Conservation (phyloP, 2,329 filamentous ascomycete genomes). For the Aspergillus amoenus region DNA sequence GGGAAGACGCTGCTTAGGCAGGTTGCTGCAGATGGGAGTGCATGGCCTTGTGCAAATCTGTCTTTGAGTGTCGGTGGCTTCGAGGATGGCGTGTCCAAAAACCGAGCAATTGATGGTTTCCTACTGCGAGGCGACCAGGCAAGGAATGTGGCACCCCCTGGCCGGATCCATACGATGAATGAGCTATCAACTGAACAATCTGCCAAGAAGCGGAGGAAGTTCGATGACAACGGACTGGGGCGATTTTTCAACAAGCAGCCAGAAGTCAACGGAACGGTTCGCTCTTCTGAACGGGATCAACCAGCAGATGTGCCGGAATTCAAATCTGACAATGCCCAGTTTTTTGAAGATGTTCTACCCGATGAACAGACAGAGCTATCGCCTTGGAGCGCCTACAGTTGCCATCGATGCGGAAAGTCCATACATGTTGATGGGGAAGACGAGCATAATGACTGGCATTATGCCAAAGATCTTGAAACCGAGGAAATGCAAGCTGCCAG, state of each 20-base stretch:
- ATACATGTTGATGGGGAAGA: constrained; percentile 60
- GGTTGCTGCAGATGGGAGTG: constrained; percentile 71
- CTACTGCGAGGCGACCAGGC: constrained; percentile 67
- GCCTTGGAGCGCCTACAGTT: constrained; percentile 45
- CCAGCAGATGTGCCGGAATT: neutral
- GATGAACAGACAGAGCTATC: neutral
- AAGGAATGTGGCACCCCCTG: constrained; percentile 42
- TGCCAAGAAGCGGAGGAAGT: constrained; percentile 46
- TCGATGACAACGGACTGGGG: constrained; percentile 54
- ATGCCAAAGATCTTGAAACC: constrained; percentile 80
- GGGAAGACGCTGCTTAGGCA: constrained; percentile 75
- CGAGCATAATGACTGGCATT: constrained; percentile 91
- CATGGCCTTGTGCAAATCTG: constrained; percentile 91
- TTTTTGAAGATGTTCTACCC: neutral
- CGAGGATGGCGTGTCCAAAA: constrained; percentile 80
- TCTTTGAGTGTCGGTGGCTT: constrained; percentile 89
- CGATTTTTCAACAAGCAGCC: constrained; percentile 56
- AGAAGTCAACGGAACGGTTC: neutral
- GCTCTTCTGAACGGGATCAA: constrained; percentile 6
- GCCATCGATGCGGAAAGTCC: constrained; percentile 64
- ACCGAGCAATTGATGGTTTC: constrained; percentile 82
- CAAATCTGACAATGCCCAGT: neutral
- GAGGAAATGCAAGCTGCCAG: constrained; percentile 52
- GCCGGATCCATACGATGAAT: constrained; percentile 18
- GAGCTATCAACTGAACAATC: constrained; percentile 16